Base-by-base conservation (phyloP, 169 alveolate genomes). In the Plasmodium knowlesi region DNA sequence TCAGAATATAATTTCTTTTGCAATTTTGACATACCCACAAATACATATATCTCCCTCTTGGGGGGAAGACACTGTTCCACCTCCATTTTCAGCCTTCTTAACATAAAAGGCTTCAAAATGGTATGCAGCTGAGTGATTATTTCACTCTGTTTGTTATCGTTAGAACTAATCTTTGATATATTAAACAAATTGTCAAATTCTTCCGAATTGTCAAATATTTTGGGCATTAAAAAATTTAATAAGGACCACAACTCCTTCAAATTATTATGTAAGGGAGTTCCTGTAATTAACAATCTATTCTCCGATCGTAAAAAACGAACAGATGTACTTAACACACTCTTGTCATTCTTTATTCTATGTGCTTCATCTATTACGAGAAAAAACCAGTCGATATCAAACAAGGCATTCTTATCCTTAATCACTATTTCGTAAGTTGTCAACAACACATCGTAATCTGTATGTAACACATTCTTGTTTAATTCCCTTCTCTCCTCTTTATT, bases 361-460 rank as follows among this genome's bases (percentile, higher is more conserved):
- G 99, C 99, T 96, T 99, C 99, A 96, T 99, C 99, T 34, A 99
- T 98, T 14, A 99, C 98, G 97, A 99, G 97, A 84, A 98, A 99
- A 92, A 98, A 97, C 99, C 99, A 99, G 92, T 95, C 97, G 3
- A 98, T 96, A 96, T 97, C 98, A 37, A 97, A 96, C 73, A 99
- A 97, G 46, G 98, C 97, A 67, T 97, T 97, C 95, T 98, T 98
- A 84, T 98, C 99, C 83, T 98, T 97, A 16, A 98, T 98, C 14
- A 98, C 98, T 46, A 98, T 96, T 80, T 99, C 99, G 93, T 98
- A 99, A 1, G 99, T 98, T 39, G 99, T 99, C 28, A 99, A 97
- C 22, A 98, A 96, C 37, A 98, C 98, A 96, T 99, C 99, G 92
- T 98, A 98, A 61, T 93, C 97, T 2, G 98, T 94, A 28, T 96